These are phyloP conservation scores for Mortierella claussenii DNA, from an alignment of 192 early-diverging fungal genomes.

Conservation along the genomic window DNA sequence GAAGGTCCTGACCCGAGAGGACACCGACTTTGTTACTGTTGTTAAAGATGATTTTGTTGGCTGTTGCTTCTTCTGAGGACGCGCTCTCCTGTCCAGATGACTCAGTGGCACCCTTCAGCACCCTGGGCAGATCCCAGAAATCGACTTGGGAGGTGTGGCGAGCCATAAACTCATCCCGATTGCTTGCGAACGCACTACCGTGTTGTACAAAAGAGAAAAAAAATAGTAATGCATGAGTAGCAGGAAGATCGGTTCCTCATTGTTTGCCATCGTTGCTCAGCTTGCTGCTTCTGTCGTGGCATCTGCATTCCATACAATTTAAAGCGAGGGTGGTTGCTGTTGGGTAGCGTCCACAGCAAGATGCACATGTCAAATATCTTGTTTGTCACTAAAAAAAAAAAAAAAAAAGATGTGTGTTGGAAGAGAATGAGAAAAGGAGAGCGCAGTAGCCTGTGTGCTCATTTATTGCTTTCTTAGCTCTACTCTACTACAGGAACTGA, in stretches of 20 bases:
- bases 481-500: too few species aligned
- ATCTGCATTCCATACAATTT: conserved; percentile 41
- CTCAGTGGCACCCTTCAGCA: conserved; percentile 14
- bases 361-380: conserved; percentile 38
- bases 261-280: too few species aligned
- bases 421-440: background rate
- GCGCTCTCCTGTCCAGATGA: too few species aligned
- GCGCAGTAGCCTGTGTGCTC: too few species aligned
- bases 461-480: too few species aligned
- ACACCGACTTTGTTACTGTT: conserved; percentile 24
- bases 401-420: background rate
- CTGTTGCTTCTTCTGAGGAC: too few species aligned
- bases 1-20: conserved; percentile 56
- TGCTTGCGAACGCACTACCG: conserved; percentile 59
- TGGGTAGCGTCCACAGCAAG: conserved; percentile 45
- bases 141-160: conserved; percentile 52
- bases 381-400: background rate
- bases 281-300: too few species aligned
- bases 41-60: background rate
- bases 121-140: conserved; percentile 54
- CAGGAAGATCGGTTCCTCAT: too few species aligned
- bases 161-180: conserved; percentile 59
- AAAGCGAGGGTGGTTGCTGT: conserved; percentile 50
- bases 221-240: background rate
- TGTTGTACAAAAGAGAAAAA: too few species aligned